Base-by-base conservation (phyloP, 352 stramenopile species). In the Aphanomyces invadans region DNA sequence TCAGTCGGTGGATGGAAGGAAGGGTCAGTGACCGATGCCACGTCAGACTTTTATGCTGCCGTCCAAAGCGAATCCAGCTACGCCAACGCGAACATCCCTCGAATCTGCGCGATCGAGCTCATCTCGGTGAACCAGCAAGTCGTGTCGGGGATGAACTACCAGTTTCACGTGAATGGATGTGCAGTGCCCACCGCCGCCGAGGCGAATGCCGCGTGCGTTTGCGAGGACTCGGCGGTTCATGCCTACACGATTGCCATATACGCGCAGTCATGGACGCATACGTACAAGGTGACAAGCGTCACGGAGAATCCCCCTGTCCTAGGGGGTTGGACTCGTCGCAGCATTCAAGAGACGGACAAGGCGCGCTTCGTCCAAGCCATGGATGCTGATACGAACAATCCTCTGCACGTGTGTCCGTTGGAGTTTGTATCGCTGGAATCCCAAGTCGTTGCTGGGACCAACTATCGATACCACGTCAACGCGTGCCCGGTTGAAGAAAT, bases 81-180 rank as follows among this genome's bases (percentile, higher is more conserved):
- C 62, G 33, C 12, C 23, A 45, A 57, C 19, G 17, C 15, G 1
- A 26, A 33, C 23, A 49, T 28, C 5, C 51, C 44, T 10, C 68
- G 51, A 10, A 55, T 73, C 48, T 70, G 53, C 7, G 71, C 77
- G 57, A 65, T 44, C 26, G 68, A 68, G 36, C 26, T 78, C 23
- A 31, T 74, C 53, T 69, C 63, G 3, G 73, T 80, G 62, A 67
- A 84, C 71, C 74, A 79, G 74, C 78, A 93, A 55, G 78, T 88
- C 39, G 84, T 93, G 42, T 72, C 82, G 0, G 84, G 84, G 26
- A 88, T 71, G 54, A 93, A 91, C 73, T 93, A 89, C 71, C 73
- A 74, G 65, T 90, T 89, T 62, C 66, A 78, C 60, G 76, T 90
- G 32, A 55, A 70, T 23, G 84, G 80, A 23, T 89, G 82, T 65